phyloP scores from a whole-genome alignment of 2,329 filamentous ascomycete species.

The Cordyceps cateniannulata region DNA sequence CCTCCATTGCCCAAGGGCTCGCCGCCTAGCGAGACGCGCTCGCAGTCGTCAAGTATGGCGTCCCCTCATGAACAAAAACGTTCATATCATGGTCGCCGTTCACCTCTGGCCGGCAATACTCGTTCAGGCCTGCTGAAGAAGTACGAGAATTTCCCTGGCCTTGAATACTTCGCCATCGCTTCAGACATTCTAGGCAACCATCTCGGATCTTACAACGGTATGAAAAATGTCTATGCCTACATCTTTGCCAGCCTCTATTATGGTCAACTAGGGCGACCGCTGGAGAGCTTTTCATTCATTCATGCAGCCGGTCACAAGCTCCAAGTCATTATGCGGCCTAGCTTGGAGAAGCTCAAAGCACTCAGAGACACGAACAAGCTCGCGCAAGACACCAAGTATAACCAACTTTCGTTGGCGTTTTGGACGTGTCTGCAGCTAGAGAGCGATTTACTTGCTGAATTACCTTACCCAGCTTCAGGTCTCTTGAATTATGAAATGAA shows the following conservation, averaged over 20 bases:
- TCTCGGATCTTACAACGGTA: constrained; percentile 67
- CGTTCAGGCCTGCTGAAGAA: constrained; percentile 44
- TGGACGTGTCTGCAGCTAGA: constrained; percentile 94
- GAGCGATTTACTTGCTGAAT: constrained; percentile 59
- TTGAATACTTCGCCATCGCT: constrained; percentile 84
- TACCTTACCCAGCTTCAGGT: constrained; percentile 58
- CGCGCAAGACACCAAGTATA: constrained; percentile 40
- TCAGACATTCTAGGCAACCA: constrained; percentile 84
- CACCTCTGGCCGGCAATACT: constrained; percentile 41
- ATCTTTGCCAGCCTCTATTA: constrained; percentile 84
- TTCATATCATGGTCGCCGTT: constrained; percentile 39
- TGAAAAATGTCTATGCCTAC: constrained; percentile 78
- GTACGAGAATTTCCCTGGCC: constrained; percentile 77
- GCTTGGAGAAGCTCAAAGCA: constrained; percentile 41
- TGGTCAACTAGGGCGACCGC: constrained; percentile 76
- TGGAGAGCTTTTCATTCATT: constrained; percentile 71
- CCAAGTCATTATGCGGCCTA: constrained; percentile 69
- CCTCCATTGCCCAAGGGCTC: constrained; percentile 49
- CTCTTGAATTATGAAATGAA: constrained; percentile 55
- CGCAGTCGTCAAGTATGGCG: constrained; percentile 43
- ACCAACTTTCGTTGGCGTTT: constrained; percentile 68
- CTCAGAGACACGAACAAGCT: constrained; percentile 31
- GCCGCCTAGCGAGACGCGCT: constrained; percentile 40
- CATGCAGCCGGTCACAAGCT: constrained; percentile 49
- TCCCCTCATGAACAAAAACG: constrained; percentile 48